Evolutionary conservation across 2,329 filamentous ascomycete species (phyloP), one percentile per base, ranked within the genome.

Genomic region (Metarhizium brunneum): DNA sequence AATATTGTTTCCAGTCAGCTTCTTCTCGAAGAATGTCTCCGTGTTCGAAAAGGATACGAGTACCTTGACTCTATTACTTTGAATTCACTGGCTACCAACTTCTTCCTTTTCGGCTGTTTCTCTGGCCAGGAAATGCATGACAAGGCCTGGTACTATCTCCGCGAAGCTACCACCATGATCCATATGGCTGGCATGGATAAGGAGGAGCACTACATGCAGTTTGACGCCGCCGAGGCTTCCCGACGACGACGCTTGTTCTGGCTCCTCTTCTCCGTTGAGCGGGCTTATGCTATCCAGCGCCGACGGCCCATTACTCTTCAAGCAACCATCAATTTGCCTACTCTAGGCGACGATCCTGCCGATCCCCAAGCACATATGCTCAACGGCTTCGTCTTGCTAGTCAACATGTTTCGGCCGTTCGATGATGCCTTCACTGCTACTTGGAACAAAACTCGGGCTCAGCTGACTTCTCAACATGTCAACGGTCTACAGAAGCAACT

Each of bases 61-160:
- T 82, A 83, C 59, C 73, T 81, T 36, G 80, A 82, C 53, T 72
- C 71, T 14, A 77, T 83, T 7, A 81, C 75, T 8, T 68, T 80
- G 57, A 82, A 83, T 62, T 79, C 74, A 48, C 68, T 89, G 13
- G 82, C 85, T 57, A 90, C 86, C n/a, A 90, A 86, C 54, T 90
- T 88, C 69, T 91, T 92, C 67, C 68, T 92, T 30, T 91, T 89
- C 63, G 86, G 82, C 42, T 86, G 85, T 56, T 83, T 86, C 66
- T 86, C 87, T 58, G 85, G 83, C 42, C 73, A 89, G 50, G 86
- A 90, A 59, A 77, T 85, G 66, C 86, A 91, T 66, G 84, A 87
- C 59, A 84, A 85, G 67, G 88, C 87, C 1, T 92, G 88, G 88
- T 91, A 85, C 65, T 84, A 90, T 66, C 74, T 92, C 10, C 83